Conservation (phyloP, 352 stramenopile species). For the Plasmopara muralis region DNA sequence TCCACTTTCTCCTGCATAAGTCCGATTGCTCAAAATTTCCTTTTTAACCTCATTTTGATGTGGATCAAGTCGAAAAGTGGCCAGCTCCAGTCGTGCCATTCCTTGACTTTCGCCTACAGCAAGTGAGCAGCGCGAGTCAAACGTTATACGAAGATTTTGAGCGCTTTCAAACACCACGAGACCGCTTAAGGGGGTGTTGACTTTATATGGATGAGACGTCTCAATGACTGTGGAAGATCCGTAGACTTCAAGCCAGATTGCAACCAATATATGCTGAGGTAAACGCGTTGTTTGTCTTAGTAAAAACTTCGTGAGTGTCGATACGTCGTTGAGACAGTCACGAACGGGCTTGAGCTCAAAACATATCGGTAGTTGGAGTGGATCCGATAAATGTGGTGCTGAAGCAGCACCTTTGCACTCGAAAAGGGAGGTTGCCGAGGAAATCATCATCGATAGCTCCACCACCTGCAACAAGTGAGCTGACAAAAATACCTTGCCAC, state of each 20-base stretch:
- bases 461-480: constrained; percentile 70
- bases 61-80: constrained; percentile 20
- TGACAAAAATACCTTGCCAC: constrained; percentile 66
- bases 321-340: constrained; percentile 49
- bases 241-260: constrained; percentile 80
- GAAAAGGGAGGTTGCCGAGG: constrained; percentile 32
- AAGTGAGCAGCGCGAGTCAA: constrained; percentile 59
- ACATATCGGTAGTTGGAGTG: constrained; percentile 33
- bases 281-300: constrained; percentile 40
- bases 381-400: constrained; percentile 3
- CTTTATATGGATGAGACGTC: constrained; percentile 52
- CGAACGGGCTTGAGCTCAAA: constrained; percentile 35
- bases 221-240: constrained; percentile 55
- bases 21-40: constrained; percentile 22
- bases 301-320: constrained; percentile 50
- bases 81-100: constrained; percentile 17
- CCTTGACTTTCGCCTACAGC: constrained; percentile 20
- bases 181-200: constrained; percentile 22
- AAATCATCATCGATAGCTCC: constrained; percentile 63
- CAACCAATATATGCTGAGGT: constrained; percentile 45
- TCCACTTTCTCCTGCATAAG: constrained; percentile 31
- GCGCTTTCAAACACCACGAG: constrained; percentile 45
- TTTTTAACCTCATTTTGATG: constrained; percentile 15
- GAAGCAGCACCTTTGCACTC: constrained; percentile 10
- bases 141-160: constrained; percentile 50